phyloP scores from a whole-genome alignment of 371 early-diverging fungal genomes.

The Capillidium heterosporum region DNA sequence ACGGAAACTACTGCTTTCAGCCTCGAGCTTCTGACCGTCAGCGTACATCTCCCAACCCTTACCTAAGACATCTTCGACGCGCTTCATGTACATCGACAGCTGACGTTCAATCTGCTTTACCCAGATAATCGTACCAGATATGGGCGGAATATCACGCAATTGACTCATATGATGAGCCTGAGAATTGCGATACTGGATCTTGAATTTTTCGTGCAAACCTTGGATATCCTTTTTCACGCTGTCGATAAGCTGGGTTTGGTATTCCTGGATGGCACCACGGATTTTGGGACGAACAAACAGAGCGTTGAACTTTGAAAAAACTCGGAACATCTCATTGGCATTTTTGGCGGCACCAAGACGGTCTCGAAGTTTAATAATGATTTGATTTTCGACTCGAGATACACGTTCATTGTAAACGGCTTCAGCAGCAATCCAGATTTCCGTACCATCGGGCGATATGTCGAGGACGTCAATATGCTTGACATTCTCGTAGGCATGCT shows the following conservation, averaged over 20 bases:
- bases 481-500: slow-evolving; percentile 79
- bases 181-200: slow-evolving; percentile 73
- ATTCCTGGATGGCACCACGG: slow-evolving; percentile 97
- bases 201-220: slow-evolving; percentile 89
- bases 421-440: slow-evolving; percentile 84
- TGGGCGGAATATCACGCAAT: slow-evolving; percentile 82
- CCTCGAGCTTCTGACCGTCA: slow-evolving; percentile 86
- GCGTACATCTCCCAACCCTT: slow-evolving; percentile 93
- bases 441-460: slow-evolving; percentile 83
- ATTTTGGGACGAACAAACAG: slow-evolving; percentile 97
- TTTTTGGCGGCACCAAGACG: slow-evolving; percentile 86
- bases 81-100: slow-evolving; percentile 84
- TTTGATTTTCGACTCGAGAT: slow-evolving; percentile 89
- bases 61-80: slow-evolving; percentile 94
- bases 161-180: slow-evolving; percentile 78
- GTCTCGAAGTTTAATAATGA: slow-evolving; percentile 85
- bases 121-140: slow-evolving; percentile 93
- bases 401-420: slow-evolving; percentile 87
- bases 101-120: slow-evolving; percentile 96
- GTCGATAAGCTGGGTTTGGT: slow-evolving; percentile 92
- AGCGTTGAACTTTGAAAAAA: slow-evolving; percentile 96
- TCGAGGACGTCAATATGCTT: slow-evolving; percentile 90
- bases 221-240: slow-evolving; percentile 94
- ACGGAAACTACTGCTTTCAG: slow-evolving; percentile 78
- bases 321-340: slow-evolving; percentile 97